Evolutionary conservation across 1,139 yeast species (phyloP).

Genomic region (Meyerozyma guilliermondii): DNA sequence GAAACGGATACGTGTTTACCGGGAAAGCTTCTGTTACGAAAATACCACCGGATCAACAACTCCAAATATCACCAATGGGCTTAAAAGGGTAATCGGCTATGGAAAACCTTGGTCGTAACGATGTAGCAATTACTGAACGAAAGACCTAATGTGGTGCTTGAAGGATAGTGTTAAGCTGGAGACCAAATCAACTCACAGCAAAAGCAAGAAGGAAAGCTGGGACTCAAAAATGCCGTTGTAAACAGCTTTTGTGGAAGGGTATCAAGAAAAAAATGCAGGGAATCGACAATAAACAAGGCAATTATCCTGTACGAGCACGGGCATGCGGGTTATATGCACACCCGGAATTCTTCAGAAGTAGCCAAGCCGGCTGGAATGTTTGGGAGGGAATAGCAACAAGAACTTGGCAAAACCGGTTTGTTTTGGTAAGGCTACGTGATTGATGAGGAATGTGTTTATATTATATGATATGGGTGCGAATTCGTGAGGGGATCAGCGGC

Average conservation of each 20-base stretch:
- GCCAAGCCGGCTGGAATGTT: not conserved
- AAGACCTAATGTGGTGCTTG: not conserved
- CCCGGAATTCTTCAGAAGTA: not conserved
- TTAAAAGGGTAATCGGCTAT: too few species aligned
- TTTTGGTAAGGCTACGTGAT: too few species aligned
- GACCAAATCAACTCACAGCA: not conserved
- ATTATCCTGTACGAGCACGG: slow-evolving; percentile 6
- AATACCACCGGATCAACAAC: not conserved
- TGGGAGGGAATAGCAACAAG: not conserved
- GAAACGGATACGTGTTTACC: not conserved
- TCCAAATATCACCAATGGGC: not conserved
- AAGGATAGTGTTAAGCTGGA: not conserved
- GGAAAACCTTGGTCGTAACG: not conserved
- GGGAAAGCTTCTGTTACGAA: not conserved
- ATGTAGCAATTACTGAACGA: not conserved
- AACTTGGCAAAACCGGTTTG: too few species aligned
- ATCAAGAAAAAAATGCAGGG: not conserved
- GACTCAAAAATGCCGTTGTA: not conserved
- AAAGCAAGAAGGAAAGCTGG: not conserved
- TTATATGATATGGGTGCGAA: not conserved
- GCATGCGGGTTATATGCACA: slow-evolving; percentile 7
- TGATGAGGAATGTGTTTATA: not conserved
- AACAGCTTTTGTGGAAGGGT: not conserved
- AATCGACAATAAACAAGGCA: slow-evolving; percentile 1
- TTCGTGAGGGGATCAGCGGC: not conserved